Percentiles rank a stretch among this genome's conserved stretches.
phyloP scores from a whole-genome alignment of 305 asterid genomes.

The Fraxinus albicans region DNA sequence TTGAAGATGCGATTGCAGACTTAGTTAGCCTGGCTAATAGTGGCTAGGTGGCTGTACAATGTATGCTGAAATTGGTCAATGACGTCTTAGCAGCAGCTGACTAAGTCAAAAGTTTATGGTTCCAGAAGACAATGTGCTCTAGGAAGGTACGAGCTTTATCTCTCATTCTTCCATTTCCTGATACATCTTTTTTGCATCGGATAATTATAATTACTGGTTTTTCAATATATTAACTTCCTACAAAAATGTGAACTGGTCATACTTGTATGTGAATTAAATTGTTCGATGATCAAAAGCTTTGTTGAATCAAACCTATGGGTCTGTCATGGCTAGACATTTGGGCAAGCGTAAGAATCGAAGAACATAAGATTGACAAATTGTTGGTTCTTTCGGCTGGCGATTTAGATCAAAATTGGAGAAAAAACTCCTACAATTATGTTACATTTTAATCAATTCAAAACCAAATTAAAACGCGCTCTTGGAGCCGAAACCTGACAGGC shows the following conservation, averaged over 20 bases:
- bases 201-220: neutral
- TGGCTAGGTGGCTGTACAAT: slow-evolving; percentile 16
- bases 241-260: neutral
- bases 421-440: neutral
- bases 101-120: neutral
- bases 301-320: too few species aligned
- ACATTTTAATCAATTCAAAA: neutral
- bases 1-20: slow-evolving; percentile 72
- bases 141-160: slow-evolving; percentile 11
- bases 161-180: neutral
- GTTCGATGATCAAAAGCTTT: neutral
- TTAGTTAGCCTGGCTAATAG: slow-evolving; percentile 57
- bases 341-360: neutral
- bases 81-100: neutral
- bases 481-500: neutral
- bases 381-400: neutral
- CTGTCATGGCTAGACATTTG: neutral
- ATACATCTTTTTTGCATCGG: neutral
- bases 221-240: neutral
- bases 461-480: neutral
- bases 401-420: neutral
- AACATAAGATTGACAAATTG: neutral
- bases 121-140: neutral
- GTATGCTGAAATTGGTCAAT: neutral
- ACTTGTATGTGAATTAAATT: neutral